These are phyloP conservation scores for Spiraea crenata DNA, from an alignment of 331 rosid genomes.

Conservation along the genomic window DNA sequence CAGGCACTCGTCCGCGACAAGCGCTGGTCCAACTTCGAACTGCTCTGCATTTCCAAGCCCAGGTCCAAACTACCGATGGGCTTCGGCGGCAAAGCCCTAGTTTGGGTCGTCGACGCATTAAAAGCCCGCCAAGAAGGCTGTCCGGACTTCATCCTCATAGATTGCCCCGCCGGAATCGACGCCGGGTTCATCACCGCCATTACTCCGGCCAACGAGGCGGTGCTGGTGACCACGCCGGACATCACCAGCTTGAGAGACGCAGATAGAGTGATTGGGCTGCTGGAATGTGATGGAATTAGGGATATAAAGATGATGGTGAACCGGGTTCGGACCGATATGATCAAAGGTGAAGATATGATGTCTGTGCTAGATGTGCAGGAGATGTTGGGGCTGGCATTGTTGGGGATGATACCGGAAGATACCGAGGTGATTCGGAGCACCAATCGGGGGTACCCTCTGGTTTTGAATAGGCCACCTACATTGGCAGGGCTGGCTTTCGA, in stretches of 20 bases:
- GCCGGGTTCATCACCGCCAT: slow-evolving; percentile 98
- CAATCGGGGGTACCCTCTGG: slow-evolving; percentile 85
- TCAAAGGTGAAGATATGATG: slow-evolving; percentile 98
- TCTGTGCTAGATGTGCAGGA: slow-evolving; percentile 94
- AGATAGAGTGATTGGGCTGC: slow-evolving; percentile 80
- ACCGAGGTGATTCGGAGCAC: slow-evolving; percentile 90
- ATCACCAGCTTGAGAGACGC: slow-evolving; percentile 87
- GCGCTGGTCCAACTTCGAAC: slow-evolving; percentile 93
- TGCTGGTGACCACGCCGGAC: slow-evolving; percentile 87
- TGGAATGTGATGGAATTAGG: slow-evolving; percentile 92
- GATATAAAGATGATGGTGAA: slow-evolving; percentile 98
- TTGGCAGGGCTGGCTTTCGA: slow-evolving; percentile 95
- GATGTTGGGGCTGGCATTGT: slow-evolving; percentile 83
- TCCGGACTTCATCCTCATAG: slow-evolving; percentile 85
- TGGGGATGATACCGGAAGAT: slow-evolving; percentile 91
- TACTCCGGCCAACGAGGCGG: slow-evolving; percentile 92
- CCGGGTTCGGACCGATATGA: slow-evolving; percentile 93
- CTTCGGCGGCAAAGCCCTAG: slow-evolving; percentile 86
- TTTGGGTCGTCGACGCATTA: slow-evolving; percentile 87
- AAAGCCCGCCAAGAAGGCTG: slow-evolving; percentile 56
- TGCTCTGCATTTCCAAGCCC: slow-evolving; percentile 93
- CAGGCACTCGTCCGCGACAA: slow-evolving; percentile 90
- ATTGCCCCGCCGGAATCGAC: slow-evolving; percentile 95
- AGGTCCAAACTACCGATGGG: slow-evolving; percentile 90
- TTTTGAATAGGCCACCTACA: slow-evolving; percentile 86